These are phyloP conservation scores for Parathielavia hyrcaniae DNA, from an alignment of 495 filamentous ascomycete species.

Conservation along the genomic window DNA sequence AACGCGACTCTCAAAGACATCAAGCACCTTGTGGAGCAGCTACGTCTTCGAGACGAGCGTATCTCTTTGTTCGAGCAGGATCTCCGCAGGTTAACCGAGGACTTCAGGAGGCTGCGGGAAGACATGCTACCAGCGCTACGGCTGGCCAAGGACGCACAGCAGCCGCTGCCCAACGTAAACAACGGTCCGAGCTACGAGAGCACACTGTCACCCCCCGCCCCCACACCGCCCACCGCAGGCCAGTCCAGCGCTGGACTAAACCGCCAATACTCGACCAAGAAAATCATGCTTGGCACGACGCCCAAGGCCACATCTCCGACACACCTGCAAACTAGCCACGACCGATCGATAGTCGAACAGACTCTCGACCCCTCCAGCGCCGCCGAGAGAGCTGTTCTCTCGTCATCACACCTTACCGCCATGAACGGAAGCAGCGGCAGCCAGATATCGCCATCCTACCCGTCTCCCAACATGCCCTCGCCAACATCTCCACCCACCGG, in stretches of 20 bases:
- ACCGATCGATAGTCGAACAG: slow-evolving; percentile 51
- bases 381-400: slow-evolving; percentile 56
- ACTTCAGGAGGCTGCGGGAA: slow-evolving; percentile 77
- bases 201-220: slow-evolving; percentile 47
- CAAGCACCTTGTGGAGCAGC: slow-evolving; percentile 76
- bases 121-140: slow-evolving; percentile 86
- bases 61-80: slow-evolving; percentile 75
- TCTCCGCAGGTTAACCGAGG: slow-evolving; percentile 70
- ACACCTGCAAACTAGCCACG: slow-evolving; percentile 54
- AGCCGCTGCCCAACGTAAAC: slow-evolving; percentile 64
- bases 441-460: slow-evolving; percentile 50
- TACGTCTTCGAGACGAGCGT: slow-evolving; percentile 79
- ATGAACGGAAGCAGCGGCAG: slow-evolving; percentile 58
- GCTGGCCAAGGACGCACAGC: slow-evolving; percentile 81
- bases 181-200: slow-evolving; percentile 42
- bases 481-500: slow-evolving; percentile 68
- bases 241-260: slow-evolving; percentile 52
- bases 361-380: slow-evolving; percentile 49
- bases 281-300: slow-evolving; percentile 72
- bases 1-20: slow-evolving; percentile 88
- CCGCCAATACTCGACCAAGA: slow-evolving; percentile 85
- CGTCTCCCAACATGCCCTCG: slow-evolving; percentile 69
- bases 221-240: slow-evolving; percentile 44
- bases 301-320: slow-evolving; percentile 77
- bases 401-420: slow-evolving; percentile 68